phyloP scores from a whole-genome alignment of 1,284 basidiomycete species.

The Peniophora sp. region DNA sequence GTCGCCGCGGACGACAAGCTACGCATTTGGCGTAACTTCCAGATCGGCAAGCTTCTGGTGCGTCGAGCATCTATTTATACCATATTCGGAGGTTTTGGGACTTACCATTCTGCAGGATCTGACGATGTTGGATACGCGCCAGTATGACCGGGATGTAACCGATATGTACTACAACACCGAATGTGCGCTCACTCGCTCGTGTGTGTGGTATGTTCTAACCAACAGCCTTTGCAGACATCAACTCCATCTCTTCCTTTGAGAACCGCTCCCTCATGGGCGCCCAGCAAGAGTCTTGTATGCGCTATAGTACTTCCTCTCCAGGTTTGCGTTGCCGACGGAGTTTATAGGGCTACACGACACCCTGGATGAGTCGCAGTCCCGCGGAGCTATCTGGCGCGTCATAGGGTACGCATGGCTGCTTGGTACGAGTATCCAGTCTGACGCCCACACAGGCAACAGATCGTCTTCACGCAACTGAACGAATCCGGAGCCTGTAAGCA shows the following conservation, averaged over 20 bases:
- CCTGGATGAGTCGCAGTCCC: conserved; percentile 35
- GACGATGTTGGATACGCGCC: conserved; percentile 58
- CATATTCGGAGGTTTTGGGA: not conserved
- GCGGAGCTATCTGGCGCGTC: conserved; percentile 53
- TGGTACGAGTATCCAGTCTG: not conserved
- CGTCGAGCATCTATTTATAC: conserved; percentile 2
- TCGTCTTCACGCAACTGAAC: conserved; percentile 45
- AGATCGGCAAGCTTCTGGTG: conserved; percentile 49
- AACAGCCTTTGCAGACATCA: conserved; percentile 25
- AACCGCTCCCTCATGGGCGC: conserved; percentile 51
- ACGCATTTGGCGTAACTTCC: conserved; percentile 62
- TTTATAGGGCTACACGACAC: conserved; percentile 47
- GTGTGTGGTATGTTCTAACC: not conserved
- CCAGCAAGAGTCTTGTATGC: conserved; percentile 47
- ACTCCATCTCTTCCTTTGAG: conserved; percentile 32
- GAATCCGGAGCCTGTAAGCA: conserved; percentile 30
- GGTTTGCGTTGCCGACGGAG: not conserved
- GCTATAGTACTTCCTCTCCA: not conserved
- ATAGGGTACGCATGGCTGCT: conserved; percentile 31
- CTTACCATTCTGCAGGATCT: conserved; percentile 26
- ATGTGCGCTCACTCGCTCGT: conserved; percentile 12
- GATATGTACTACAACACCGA: conserved; percentile 55
- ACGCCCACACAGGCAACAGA: conserved; percentile 35
- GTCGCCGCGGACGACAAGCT: conserved; percentile 53
- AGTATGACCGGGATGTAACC: conserved; percentile 60